Percentiles rank a stretch among this genome's conserved stretches.
phyloP scores from a whole-genome alignment of 2,329 filamentous ascomycete genomes.

The Trichoderma gracile region DNA sequence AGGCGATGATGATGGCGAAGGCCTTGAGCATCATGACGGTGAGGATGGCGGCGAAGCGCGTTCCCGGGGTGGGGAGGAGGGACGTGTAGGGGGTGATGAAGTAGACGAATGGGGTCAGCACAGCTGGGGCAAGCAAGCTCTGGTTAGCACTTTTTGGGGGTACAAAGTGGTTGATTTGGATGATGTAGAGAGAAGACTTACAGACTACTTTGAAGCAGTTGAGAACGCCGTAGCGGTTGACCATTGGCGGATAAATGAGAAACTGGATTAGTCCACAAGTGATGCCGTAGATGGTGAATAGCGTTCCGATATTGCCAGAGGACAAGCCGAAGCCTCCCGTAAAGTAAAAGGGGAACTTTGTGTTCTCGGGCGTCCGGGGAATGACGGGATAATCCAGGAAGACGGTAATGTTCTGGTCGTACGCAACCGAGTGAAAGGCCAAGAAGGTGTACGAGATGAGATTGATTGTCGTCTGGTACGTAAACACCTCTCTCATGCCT shows the following conservation, averaged over 20 bases:
- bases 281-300: slow-evolving; percentile 82
- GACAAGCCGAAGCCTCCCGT: slow-evolving; percentile 74
- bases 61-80: slow-evolving; percentile 51
- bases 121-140: slow-evolving; percentile 42
- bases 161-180: too few species aligned
- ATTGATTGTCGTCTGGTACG: slow-evolving; percentile 71
- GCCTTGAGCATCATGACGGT: slow-evolving; percentile 72
- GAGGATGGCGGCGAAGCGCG: slow-evolving; percentile 65
- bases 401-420: slow-evolving; percentile 84
- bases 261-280: slow-evolving; percentile 83
- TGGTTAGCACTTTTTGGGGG: neutral
- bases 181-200: slow-evolving; percentile 39
- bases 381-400: slow-evolving; percentile 76
- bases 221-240: slow-evolving; percentile 71
- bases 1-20: slow-evolving; percentile 76
- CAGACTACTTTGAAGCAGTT: slow-evolving; percentile 68
- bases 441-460: slow-evolving; percentile 77
- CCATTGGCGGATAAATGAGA: slow-evolving; percentile 75
- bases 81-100: slow-evolving; percentile 79
- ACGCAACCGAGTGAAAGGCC: slow-evolving; percentile 79
- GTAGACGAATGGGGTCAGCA: slow-evolving; percentile 74
- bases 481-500: slow-evolving; percentile 66
- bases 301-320: slow-evolving; percentile 74
- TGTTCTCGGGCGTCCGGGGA: slow-evolving; percentile 59
- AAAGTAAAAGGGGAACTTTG: slow-evolving; percentile 75